These are phyloP conservation scores for Trichoderma parareesei DNA, from an alignment of 495 filamentous ascomycete species.

Conservation along the genomic window DNA sequence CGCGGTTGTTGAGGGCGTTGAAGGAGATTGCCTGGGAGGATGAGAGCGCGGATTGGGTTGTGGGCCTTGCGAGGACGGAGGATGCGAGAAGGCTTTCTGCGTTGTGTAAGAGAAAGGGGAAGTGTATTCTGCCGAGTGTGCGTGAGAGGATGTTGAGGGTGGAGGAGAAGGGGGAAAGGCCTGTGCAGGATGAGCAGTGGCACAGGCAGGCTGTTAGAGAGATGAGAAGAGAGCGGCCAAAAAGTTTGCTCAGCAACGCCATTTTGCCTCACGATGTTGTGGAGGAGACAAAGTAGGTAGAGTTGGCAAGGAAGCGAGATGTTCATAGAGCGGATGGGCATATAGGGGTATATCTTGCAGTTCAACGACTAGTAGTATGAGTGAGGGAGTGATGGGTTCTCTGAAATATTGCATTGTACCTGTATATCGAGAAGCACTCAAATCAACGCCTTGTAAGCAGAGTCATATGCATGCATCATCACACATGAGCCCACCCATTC, in stretches of 20 bases:
- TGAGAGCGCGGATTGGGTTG: not conserved
- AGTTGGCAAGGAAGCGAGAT: not conserved
- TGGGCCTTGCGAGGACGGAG: not conserved
- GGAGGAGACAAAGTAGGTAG: not conserved
- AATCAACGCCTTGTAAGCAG: too few species aligned
- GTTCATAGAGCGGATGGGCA: not conserved
- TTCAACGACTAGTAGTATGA: too few species aligned
- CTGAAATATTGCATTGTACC: too few species aligned
- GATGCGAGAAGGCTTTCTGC: not conserved
- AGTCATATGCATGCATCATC: not conserved
- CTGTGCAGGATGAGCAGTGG: not conserved
- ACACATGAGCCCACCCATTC: slow-evolving; percentile 75
- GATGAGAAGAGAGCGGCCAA: not conserved
- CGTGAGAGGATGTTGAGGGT: not conserved
- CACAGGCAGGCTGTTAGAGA: not conserved
- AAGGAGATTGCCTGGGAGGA: not conserved
- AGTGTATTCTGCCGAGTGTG: not conserved
- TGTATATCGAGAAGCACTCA: too few species aligned
- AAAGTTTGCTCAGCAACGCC: not conserved
- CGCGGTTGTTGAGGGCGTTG: not conserved
- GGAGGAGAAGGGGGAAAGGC: not conserved
- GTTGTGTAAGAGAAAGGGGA: not conserved
- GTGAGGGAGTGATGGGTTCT: too few species aligned
- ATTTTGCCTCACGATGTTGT: not conserved
- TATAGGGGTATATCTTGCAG: not conserved